Evolutionary conservation across 371 early-diverging fungal species (phyloP).

Genomic region (Apophysomyces trapeziformis): DNA sequence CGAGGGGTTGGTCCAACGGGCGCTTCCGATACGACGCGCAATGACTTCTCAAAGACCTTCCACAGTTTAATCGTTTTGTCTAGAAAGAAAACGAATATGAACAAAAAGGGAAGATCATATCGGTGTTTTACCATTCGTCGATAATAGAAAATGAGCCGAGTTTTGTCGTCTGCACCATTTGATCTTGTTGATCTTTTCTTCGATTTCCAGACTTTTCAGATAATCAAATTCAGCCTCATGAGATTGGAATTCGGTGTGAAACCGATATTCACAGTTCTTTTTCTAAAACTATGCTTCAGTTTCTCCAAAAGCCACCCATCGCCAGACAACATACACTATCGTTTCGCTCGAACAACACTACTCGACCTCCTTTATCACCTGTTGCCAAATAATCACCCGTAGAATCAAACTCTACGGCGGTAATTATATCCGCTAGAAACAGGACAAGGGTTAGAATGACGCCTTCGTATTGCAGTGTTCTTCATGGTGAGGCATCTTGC

Average conservation of each 20-base stretch:
- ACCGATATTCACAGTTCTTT: slow-evolving; percentile 91
- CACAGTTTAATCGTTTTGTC: slow-evolving; percentile 95
- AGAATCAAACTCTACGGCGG: slow-evolving; percentile 91
- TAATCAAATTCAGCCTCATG: slow-evolving; percentile 98
- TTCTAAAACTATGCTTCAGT: slow-evolving; percentile 58
- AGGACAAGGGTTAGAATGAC: neutral
- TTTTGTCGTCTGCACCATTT: slow-evolving; percentile 86
- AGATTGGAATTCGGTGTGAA: slow-evolving; percentile 93
- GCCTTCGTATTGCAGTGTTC: neutral
- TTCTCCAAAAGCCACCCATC: neutral
- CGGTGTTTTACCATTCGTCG: slow-evolving; percentile 77
- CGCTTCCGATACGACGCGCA: slow-evolving; percentile 82
- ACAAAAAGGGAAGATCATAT: neutral
- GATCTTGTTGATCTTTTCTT: slow-evolving; percentile 96
- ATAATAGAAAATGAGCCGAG: slow-evolving; percentile 87
- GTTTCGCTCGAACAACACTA: slow-evolving; percentile 89
- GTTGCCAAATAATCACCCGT: slow-evolving; percentile 93
- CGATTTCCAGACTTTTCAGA: slow-evolving; percentile 93
- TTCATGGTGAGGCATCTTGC: neutral
- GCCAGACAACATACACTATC: slow-evolving; percentile 68
- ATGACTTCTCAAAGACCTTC: slow-evolving; percentile 88
- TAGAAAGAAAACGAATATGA: slow-evolving; percentile 20
- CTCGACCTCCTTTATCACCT: slow-evolving; percentile 92
- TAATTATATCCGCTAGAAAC: slow-evolving; percentile 86
- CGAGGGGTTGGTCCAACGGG: slow-evolving; percentile 51